phyloP scores from a whole-genome alignment of 306 rosid species.

The Canavalia ensiformis region DNA sequence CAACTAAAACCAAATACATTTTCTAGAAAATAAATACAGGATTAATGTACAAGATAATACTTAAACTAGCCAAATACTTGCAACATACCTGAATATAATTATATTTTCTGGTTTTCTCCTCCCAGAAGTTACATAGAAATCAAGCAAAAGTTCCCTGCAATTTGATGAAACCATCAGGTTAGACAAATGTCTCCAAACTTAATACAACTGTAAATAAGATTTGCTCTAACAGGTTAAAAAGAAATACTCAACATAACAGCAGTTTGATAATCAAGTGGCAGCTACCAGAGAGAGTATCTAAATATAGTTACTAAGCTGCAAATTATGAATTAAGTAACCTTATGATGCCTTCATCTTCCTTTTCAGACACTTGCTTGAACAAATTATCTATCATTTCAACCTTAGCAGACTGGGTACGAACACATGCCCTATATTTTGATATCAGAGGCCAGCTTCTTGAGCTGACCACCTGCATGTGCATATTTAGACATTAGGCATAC shows the following conservation, averaged over 20 bases:
- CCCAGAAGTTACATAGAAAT: conserved; percentile 83
- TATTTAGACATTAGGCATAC: conserved; percentile 2
- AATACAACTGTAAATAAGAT: conserved; percentile 24
- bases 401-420: conserved; percentile 90
- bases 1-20: background rate
- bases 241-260: background rate
- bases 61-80: background rate
- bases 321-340: conserved; percentile 56
- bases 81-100: conserved; percentile 83
- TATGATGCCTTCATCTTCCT: conserved; percentile 88
- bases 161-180: conserved; percentile 38
- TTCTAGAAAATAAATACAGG: background rate
- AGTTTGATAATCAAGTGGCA: background rate
- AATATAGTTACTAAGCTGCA: background rate
- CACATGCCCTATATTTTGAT: conserved; percentile 88
- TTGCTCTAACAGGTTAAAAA: background rate
- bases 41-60: background rate
- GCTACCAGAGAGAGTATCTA: background rate
- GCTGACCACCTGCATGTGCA: conserved; percentile 78
- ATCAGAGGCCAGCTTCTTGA: conserved; percentile 94
- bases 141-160: conserved; percentile 88
- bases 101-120: conserved; percentile 91
- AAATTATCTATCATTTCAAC: conserved; percentile 93
- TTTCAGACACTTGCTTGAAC: conserved; percentile 73
- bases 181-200: background rate